A percentile compares a stretch with the other conserved stretches of the same genome.
Evolutionary conservation across 495 filamentous ascomycete genomes (phyloP).

Genomic region (Tuber indicum): DNA sequence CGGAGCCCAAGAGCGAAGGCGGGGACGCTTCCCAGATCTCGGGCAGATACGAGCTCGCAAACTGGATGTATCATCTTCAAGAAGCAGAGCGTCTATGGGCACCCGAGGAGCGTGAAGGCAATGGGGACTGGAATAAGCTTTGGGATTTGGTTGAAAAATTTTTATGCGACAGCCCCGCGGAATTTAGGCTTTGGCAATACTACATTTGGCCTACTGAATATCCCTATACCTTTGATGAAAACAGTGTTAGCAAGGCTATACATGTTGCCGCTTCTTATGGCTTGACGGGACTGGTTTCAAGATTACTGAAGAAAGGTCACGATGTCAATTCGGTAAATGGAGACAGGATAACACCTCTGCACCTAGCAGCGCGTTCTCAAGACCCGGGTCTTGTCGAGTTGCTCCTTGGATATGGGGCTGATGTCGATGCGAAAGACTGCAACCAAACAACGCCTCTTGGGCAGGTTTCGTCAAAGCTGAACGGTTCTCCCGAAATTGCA

Average conservation of each 20-base stretch:
- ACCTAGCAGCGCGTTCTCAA: conserved; percentile 13
- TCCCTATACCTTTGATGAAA: conserved; percentile 5
- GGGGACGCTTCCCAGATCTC: not conserved
- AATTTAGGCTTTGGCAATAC: conserved; percentile 16
- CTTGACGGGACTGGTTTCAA: conserved; percentile 8
- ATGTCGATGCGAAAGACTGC: not conserved
- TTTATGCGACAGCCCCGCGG: conserved; percentile 4
- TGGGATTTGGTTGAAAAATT: conserved; percentile 16
- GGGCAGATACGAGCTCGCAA: conserved; percentile 14
- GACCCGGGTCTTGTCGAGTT: conserved; percentile 12
- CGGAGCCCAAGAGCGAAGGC: not conserved
- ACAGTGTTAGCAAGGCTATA: conserved; percentile 5
- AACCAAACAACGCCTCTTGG: conserved; percentile 5
- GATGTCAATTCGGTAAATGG: conserved; percentile 6
- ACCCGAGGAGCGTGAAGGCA: conserved; percentile 10
- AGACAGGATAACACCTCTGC: conserved; percentile 11
- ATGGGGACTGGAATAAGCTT: conserved; percentile 6
- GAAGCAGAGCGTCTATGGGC: conserved; percentile 14
- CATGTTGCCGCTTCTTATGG: conserved; percentile 18
- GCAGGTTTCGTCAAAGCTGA: conserved; percentile 9
- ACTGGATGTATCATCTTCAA: conserved; percentile 24
- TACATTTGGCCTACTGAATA: conserved; percentile 3
- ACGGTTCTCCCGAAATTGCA: conserved; percentile 15
- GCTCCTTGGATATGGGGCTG: conserved; percentile 9
- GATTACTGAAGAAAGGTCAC: conserved; percentile 9